These are phyloP conservation scores for Daldinia childiae DNA, from an alignment of 495 filamentous ascomycete genomes.

Conservation along the genomic window DNA sequence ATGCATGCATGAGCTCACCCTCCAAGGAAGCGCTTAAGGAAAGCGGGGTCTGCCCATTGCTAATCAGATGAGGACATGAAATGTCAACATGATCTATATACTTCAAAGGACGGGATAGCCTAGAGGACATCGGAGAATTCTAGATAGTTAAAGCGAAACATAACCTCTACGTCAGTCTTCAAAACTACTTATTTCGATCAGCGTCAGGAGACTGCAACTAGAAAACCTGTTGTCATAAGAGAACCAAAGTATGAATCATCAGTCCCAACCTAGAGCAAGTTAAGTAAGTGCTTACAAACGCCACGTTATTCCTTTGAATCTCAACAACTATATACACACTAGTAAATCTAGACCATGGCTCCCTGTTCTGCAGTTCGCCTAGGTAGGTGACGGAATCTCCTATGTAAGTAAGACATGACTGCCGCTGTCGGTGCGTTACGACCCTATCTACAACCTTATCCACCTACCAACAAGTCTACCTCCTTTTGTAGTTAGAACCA, in stretches of 20 bases:
- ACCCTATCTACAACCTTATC: not conserved
- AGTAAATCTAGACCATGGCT: not conserved
- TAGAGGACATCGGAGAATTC: too few relatives aligned
- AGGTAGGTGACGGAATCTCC: not conserved
- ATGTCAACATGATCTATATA: not conserved
- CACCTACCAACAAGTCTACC: not conserved
- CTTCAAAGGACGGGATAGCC: too few relatives aligned
- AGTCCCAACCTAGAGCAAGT: not conserved
- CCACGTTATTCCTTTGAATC: conserved; percentile 6
- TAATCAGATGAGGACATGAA: not conserved
- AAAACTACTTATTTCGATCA: not conserved
- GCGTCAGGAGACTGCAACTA: not conserved
- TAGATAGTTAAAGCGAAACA: too few relatives aligned
- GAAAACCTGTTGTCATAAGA: not conserved
- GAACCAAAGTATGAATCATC: not conserved
- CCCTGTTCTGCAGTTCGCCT: not conserved
- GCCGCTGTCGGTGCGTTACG: not conserved
- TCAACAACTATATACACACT: not conserved
- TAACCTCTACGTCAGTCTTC: too few relatives aligned
- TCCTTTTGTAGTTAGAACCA: not conserved
- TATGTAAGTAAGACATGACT: conserved; percentile 8
- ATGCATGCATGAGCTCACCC: not conserved
- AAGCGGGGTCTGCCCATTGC: not conserved
- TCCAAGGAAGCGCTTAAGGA: not conserved
- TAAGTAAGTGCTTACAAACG: conserved; percentile 26